Base-by-base conservation (phyloP, 805 yeast species). In the Starmerella floris region DNA sequence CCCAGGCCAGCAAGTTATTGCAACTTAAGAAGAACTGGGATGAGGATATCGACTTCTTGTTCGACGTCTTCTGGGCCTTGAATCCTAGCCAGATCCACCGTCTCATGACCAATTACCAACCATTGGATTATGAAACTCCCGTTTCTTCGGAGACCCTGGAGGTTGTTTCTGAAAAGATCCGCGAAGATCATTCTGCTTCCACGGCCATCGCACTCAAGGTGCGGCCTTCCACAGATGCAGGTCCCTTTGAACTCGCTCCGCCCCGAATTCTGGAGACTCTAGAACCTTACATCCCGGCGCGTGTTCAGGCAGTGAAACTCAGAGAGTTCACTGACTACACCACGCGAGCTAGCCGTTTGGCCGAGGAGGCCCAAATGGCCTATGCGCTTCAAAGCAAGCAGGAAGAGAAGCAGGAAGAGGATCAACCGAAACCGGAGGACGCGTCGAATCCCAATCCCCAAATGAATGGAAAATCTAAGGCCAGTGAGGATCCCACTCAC, bases 31-130 rank as follows among this genome's bases (percentile, higher is more conserved):
- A 91, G 68, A 79, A 79, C 54, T 79, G 93, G 26, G 72, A 77
- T 30, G 93, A 80, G 46, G 98, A 91, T 62, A 82, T 88, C 56
- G 85, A 80, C 51, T 83, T 88, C 45, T 78, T 91, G 51, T 84
- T 83, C 65, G 97, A 91, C 57, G 85, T 91, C 53, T 91, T 98
- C 67, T 82, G 87, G 68, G 79, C 88, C 13, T 72, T 91, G 66
- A 82, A 80, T 56, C 96, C 98, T 22, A 76, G 82, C n/a, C 98
- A 91, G 68, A 78, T 91, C 54, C 97, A 91, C 66, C 83, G 83
- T 62, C 68, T 91, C 59, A 78, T 91, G 51, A 72, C 88, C 15
- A 93, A 83, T 59, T 91, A 93, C 59, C 77, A 76, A 49, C 81
- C 80, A 50, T 95, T 95, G 9, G 97, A 88, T 58, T 91, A 88